These are phyloP conservation scores for Drechslera avenae DNA, from an alignment of 2,329 filamentous ascomycete species.

Conservation along the genomic window DNA sequence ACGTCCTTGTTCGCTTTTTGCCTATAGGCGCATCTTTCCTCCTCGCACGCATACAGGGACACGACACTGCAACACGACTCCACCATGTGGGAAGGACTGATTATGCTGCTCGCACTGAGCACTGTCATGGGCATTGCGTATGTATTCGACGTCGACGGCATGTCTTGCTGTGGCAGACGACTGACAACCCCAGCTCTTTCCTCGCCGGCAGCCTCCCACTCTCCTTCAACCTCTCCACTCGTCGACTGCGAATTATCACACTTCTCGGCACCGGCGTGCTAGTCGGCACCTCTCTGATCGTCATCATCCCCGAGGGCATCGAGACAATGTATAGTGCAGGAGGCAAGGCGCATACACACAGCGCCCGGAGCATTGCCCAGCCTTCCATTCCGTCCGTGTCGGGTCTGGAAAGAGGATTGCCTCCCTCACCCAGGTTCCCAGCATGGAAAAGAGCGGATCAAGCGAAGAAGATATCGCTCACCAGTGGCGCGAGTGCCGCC, in stretches of 20 bases:
- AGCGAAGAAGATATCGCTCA: conserved; percentile 18
- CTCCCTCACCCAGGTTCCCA: conserved; percentile 29
- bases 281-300: conserved; percentile 91
- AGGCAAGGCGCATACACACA: conserved; percentile 31
- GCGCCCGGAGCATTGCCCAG: conserved; percentile 25
- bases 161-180: neutral
- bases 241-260: conserved; percentile 86
- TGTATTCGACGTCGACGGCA: conserved; percentile 30
- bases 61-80: conserved; percentile 16
- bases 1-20: conserved; percentile 16
- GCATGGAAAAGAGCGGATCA: conserved; percentile 27
- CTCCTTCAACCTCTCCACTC: conserved; percentile 83
- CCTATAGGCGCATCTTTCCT: conserved; percentile 19
- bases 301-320: conserved; percentile 96
- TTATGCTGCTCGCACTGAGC: conserved; percentile 68
- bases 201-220: conserved; percentile 89
- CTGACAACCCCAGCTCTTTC: conserved; percentile 72
- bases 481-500: conserved; percentile 26
- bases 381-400: conserved; percentile 33
- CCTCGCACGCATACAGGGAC: conserved; percentile 10
- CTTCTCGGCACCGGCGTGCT: conserved; percentile 92
- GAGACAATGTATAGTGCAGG: conserved; percentile 77
- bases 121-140: conserved; percentile 69
- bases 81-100: conserved; percentile 65
- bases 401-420: conserved; percentile 35